A percentile compares a stretch with the other conserved stretches of the same genome.
These are phyloP conservation scores for Pseudocercospora macadamiae DNA, from an alignment of 2,329 filamentous ascomycete species.

Conservation along the genomic window DNA sequence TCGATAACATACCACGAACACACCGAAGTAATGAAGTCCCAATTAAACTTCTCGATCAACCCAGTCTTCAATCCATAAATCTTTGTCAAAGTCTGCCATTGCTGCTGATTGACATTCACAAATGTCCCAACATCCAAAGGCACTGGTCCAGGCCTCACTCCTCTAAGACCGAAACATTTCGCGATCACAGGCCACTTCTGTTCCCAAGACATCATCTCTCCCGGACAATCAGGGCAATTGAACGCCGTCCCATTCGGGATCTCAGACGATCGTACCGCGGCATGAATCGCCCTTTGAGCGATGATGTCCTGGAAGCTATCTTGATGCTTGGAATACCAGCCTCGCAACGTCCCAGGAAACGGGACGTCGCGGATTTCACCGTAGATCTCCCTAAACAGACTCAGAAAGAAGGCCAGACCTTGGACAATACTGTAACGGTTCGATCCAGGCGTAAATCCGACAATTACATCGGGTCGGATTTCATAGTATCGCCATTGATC, in stretches of 20 bases:
- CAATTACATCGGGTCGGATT: conserved; percentile 42
- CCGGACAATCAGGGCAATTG: not conserved
- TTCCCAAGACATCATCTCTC: not conserved
- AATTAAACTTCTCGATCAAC: not conserved
- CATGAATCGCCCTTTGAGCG: not conserved
- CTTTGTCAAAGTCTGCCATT: not conserved
- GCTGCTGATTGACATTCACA: not conserved
- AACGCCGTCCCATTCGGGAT: not conserved
- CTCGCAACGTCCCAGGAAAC: not conserved
- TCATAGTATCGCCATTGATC: conserved; percentile 41
- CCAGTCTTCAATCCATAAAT: not conserved
- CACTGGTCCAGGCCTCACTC: not conserved
- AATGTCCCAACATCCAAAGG: not conserved
- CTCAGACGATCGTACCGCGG: not conserved
- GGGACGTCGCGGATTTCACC: not conserved
- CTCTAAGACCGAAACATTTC: not conserved
- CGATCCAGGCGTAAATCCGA: conserved; percentile 42
- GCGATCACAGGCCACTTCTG: not conserved
- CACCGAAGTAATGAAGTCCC: not conserved
- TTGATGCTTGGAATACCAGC: not conserved
- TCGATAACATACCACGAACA: not conserved
- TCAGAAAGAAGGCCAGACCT: not conserved
- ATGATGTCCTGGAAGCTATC: not conserved
- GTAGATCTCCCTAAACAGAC: not conserved
- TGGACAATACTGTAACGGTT: conserved; percentile 23